Evolutionary conservation across 352 stramenopile genomes (phyloP).

Genomic region (Phytopythium chamaehyphon): DNA sequence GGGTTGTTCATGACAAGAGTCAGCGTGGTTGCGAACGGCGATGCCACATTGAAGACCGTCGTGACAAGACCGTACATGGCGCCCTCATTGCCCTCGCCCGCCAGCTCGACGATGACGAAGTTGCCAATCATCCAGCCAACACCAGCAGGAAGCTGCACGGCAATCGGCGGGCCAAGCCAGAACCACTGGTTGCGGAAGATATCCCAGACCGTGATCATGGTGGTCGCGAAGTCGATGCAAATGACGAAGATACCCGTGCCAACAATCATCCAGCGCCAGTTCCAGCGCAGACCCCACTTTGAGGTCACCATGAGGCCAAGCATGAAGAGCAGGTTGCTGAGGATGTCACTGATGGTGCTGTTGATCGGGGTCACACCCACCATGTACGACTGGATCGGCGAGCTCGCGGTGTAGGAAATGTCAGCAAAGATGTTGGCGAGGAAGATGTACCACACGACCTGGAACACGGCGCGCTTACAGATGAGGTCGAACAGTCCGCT

Average conservation of each 20-base stretch:
- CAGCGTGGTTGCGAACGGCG: constrained; percentile 25
- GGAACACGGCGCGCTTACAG: constrained; percentile 20
- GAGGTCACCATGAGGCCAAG: constrained; percentile 16
- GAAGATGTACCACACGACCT: constrained; percentile 21
- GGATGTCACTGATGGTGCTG: constrained; percentile 17
- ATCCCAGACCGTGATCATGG: constrained; percentile 8
- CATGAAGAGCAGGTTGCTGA: constrained; percentile 17
- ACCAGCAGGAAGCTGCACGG: constrained; percentile 11
- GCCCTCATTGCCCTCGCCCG: constrained; percentile 22
- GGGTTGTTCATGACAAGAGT: constrained; percentile 21
- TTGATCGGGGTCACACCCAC: constrained; percentile 20
- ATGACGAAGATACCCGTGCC: constrained; percentile 1
- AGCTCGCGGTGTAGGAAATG: constrained; percentile 17
- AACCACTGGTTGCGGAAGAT: constrained; percentile 7
- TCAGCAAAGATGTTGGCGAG: constrained; percentile 17
- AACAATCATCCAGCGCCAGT: constrained; percentile 26
- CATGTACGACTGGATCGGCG: constrained; percentile 14
- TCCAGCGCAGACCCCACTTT: constrained; percentile 25
- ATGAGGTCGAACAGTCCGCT: constrained; percentile 28
- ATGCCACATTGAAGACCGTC: constrained; percentile 21
- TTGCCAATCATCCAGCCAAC: constrained; percentile 19
- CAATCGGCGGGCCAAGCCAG: constrained; percentile 8
- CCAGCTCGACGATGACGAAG: constrained; percentile 23
- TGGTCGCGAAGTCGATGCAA: not conserved
- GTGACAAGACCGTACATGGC: constrained; percentile 23